Evolutionary conservation across 2,329 filamentous ascomycete genomes (phyloP), one percentile per base, ranked within the genome.

Genomic region (Aphanocladium album): DNA sequence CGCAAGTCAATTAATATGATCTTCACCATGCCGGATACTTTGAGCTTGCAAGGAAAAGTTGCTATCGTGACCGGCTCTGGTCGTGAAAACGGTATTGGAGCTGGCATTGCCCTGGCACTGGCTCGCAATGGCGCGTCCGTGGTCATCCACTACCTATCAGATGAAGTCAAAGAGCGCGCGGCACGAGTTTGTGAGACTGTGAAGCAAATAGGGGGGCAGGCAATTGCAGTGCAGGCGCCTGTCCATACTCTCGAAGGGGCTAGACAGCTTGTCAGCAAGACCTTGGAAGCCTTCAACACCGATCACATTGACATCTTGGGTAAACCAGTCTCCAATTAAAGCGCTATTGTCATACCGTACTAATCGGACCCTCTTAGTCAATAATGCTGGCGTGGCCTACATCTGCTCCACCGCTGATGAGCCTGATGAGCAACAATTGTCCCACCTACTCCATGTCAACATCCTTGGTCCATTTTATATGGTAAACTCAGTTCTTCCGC

Each of bases 41-140:
- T 79, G 19, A 73, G 70, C 5, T 72, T 80, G 16, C 61, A 66
- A 17, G 74, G 72, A 59, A 79, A 80, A 62, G 66, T 73, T 1
- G 77, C 77, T 61, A 75, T 80, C 39, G 67, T 80, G 9, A 80
- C 78, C 1, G 78, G 77, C 27, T 79, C 77, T 11, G 76, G 76
- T 17, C 71, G 72, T 5, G 75, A 78, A 27, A 78, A 76, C 50
- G 76, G 75, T 3, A 77, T 79, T 11, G 77, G 77, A 5, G 77
- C 77, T 3, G 76, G 68, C 17, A 77, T 77, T 17, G 77, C 74
- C n/a, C 57, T 58, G 1, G 70, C 73, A 0, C 69, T 80, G 0
- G 76, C 75, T 17, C 71, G 73, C 5, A 76, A 76, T 62, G 77
- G 77, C 8, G 77, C 77, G 2, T 67, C 67, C 1, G 76, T 80